Evolutionary conservation across 2,329 filamentous ascomycete species (phyloP), one percentile per base, ranked within the genome.

Genomic region (Colletotrichum simmondsii): DNA sequence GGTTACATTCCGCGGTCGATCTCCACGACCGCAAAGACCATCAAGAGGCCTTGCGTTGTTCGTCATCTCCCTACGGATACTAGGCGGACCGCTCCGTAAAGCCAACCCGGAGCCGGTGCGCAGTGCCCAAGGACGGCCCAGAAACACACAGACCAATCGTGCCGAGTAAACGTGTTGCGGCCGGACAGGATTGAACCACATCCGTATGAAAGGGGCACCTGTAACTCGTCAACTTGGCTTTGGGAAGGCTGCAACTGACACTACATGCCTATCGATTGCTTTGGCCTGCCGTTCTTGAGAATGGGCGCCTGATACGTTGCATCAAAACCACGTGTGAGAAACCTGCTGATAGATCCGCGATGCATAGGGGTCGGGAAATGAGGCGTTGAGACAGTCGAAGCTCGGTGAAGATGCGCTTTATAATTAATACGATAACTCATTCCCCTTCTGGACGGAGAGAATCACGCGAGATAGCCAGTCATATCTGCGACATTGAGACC

Each of bases 1-100:
- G 60, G 70, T 65, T 60, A 56, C 66, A 72, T 65, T 32, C 70
- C 54, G 66, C 22, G 26, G 22, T 60, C 16, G 63, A 57, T 60
- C 60, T 71, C 66, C 46, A 65, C 70, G 70, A 49, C 60, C 67
- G 70, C 70, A 72, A 37, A 72, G 70, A 49, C 70, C 70, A 68
- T 72, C 28, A 60, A 35, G 60, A 61, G 70, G 70, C 56, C 66
- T 60, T 58, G 60, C 65, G 66, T 67, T 70, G 56, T 37, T 37
- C 49, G 54, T 28, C 22, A 22, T 60, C 59, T 63, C 30, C 49
- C 52, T 35, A 49, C 14, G 42, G 16, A 49, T 22, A n/a, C 46
- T 28, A 16, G 30, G 70, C 66, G 70, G 70, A 58, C 70, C 70
- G 70, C 66, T 60, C 70, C 70, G 70, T 35, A 46, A 61, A 49